A percentile compares a stretch with the other conserved stretches of the same genome.
phyloP scores from a whole-genome alignment of 108 stramenopile genomes.

The Epithemia pelagica region DNA sequence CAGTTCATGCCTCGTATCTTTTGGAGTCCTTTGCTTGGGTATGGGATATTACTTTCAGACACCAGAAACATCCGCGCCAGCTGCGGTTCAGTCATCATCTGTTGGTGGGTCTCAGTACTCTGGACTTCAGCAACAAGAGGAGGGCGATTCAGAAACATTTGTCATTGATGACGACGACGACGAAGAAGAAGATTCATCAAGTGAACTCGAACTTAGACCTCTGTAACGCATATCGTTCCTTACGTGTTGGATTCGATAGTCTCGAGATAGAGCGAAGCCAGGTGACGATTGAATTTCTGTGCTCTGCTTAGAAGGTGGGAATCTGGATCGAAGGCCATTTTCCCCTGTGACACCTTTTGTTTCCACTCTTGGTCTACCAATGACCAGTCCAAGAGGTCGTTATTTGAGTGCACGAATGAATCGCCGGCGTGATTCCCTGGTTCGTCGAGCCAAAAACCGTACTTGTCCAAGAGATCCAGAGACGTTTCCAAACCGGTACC shows the following conservation, averaged over 20 bases:
- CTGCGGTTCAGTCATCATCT: not conserved
- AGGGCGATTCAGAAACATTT: not conserved
- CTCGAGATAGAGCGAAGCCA: not conserved
- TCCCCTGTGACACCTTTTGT: too few relatives aligned
- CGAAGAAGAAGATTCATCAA: not conserved
- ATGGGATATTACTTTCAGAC: not conserved
- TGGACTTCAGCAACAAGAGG: not conserved
- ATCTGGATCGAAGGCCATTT: too few relatives aligned
- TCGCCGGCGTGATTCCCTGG: not conserved
- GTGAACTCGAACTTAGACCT: not conserved
- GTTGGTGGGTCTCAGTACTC: not conserved
- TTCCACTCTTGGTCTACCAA: not conserved
- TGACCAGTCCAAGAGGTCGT: not conserved
- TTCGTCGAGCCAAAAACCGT: constrained; percentile 22
- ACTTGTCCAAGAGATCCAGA: constrained; percentile 23
- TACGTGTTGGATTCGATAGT: too few relatives aligned
- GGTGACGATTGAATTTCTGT: not conserved
- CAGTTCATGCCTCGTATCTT: not conserved
- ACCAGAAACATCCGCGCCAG: not conserved
- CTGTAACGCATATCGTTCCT: too few relatives aligned
- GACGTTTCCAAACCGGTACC: constrained; percentile 29
- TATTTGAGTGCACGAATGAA: not conserved
- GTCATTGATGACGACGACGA: not conserved
- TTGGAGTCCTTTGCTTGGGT: not conserved
- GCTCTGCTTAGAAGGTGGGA: not conserved